Conservation (phyloP, 2,329 filamentous ascomycete species). For the Xylaria polymorpha region DNA sequence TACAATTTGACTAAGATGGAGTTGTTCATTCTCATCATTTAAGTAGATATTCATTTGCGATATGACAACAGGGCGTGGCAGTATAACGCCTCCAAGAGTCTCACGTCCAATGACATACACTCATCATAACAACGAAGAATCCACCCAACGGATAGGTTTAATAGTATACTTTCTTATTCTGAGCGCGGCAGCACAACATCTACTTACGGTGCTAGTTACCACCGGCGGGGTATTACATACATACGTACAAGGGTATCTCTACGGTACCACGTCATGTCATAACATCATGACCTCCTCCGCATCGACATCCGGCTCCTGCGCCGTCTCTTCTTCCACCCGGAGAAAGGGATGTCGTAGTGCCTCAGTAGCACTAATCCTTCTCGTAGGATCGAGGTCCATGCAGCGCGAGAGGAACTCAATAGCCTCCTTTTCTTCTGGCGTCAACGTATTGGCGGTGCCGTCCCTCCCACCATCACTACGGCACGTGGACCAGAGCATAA, state of each 20-base stretch:
- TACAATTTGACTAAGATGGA: neutral
- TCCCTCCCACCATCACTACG: slow-evolving; percentile 71
- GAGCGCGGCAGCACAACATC: neutral
- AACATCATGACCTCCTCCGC: slow-evolving; percentile 56
- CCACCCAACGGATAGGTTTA: neutral
- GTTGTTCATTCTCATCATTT: neutral
- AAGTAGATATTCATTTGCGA: neutral
- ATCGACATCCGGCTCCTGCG: slow-evolving; percentile 44
- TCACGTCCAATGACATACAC: neutral
- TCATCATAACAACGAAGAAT: neutral
- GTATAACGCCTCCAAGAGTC: neutral
- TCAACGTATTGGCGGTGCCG: slow-evolving; percentile 64
- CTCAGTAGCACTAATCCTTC: slow-evolving; percentile 78
- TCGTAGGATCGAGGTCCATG: slow-evolving; percentile 79
- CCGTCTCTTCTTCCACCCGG: slow-evolving; percentile 50
- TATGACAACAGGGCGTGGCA: neutral
- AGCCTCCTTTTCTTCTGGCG: slow-evolving; percentile 76
- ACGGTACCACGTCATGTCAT: slow-evolving; percentile 35
- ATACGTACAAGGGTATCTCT: slow-evolving; percentile 34
- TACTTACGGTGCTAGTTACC: too few species aligned
- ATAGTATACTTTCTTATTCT: slow-evolving; percentile 2
- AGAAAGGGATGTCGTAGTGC: slow-evolving; percentile 80
- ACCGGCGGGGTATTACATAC: slow-evolving; percentile 1
- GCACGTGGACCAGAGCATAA: slow-evolving; percentile 93
- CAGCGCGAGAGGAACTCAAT: slow-evolving; percentile 77